These are phyloP conservation scores for Daldinia childiae DNA, from an alignment of 495 filamentous ascomycete species.

Conservation along the genomic window DNA sequence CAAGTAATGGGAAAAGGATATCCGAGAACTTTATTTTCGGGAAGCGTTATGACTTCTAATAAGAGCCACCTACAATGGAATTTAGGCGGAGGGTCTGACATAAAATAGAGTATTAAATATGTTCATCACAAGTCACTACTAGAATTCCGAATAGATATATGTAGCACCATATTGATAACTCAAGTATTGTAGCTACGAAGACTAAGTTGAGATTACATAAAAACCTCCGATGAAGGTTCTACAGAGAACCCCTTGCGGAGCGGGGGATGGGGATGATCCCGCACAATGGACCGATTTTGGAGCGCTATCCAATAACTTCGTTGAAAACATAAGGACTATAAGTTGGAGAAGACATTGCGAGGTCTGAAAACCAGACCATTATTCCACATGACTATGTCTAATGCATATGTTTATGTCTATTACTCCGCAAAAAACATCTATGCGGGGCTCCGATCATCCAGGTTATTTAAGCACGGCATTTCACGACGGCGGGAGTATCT, in stretches of 20 bases:
- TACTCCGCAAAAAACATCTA: not conserved
- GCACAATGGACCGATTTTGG: too few species aligned
- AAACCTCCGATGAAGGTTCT: not conserved
- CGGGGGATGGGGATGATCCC: conserved; percentile 21
- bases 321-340: too few species aligned
- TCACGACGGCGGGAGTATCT: not conserved
- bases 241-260: conserved; percentile 41
- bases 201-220: not conserved
- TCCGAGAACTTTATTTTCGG: too few species aligned
- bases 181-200: not conserved
- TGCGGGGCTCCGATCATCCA: conserved; percentile 3
- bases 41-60: not conserved
- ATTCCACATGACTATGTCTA: conserved; percentile 16
- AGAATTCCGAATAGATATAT: not conserved
- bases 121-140: not conserved
- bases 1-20: not conserved
- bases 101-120: not conserved
- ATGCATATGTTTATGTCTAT: conserved; percentile 1
- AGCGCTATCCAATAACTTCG: too few species aligned
- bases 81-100: conserved; percentile 39
- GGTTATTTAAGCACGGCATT: not conserved
- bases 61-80: not conserved
- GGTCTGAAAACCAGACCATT: conserved; percentile 9
- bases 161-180: not conserved
- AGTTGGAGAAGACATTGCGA: not conserved